phyloP scores from a whole-genome alignment of 2,329 filamentous ascomycete species.

The Epichloe coenophiala region DNA sequence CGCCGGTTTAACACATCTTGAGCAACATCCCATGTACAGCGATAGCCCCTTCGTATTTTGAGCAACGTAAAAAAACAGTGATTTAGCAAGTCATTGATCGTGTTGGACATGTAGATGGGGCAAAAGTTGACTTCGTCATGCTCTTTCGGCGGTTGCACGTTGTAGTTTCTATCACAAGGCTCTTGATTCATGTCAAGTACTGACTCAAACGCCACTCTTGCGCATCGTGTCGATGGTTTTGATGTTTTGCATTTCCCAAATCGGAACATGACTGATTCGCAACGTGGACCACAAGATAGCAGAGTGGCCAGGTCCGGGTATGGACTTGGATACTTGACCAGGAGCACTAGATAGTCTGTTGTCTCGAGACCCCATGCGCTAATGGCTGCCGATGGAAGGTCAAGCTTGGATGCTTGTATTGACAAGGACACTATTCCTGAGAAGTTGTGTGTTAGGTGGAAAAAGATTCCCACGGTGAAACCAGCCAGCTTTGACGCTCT shows the following conservation, averaged over 20 bases:
- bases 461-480: constrained; percentile 54
- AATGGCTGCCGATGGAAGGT: constrained; percentile 59
- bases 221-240: constrained; percentile 50
- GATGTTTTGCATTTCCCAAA: constrained; percentile 59
- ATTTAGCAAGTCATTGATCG: constrained; percentile 48
- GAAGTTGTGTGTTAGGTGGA: constrained; percentile 30
- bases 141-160: background rate
- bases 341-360: constrained; percentile 57
- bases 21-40: constrained; percentile 45
- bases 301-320: constrained; percentile 46
- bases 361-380: constrained; percentile 61
- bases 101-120: constrained; percentile 56
- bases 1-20: constrained; percentile 6
- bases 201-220: constrained; percentile 33
- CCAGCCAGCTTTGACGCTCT: constrained; percentile 47
- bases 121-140: constrained; percentile 7
- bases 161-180: background rate
- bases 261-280: constrained; percentile 36
- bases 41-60: constrained; percentile 38
- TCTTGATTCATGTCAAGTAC: constrained; percentile 3
- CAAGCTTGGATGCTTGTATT: constrained; percentile 54
- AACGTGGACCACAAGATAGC: constrained; percentile 29
- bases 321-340: constrained; percentile 49
- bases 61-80: constrained; percentile 49
- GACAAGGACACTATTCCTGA: constrained; percentile 47